Evolutionary conservation across 176 grass and related monocot species (phyloP).

Genomic region (Ananas comosus): DNA sequence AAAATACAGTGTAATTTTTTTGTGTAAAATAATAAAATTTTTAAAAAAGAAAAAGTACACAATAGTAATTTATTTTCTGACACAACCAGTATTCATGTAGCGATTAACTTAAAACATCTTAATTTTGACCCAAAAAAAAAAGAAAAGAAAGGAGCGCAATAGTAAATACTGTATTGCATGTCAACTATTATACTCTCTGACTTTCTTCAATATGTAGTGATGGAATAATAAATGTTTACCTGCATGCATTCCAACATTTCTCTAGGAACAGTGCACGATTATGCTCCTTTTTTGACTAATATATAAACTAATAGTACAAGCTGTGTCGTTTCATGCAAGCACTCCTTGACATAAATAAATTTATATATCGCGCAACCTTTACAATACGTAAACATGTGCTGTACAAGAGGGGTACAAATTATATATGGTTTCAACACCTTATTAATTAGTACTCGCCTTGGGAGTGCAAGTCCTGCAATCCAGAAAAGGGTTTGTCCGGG

Average conservation of each 20-base stretch:
- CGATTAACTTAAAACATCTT: too few species aligned
- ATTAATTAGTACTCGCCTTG: slow-evolving; percentile 16
- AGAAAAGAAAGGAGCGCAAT: too few species aligned
- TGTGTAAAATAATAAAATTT: too few species aligned
- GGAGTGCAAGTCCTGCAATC: background rate
- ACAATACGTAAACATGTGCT: background rate
- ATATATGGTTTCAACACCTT: background rate
- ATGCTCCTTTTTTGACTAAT: background rate
- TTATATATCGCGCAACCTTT: background rate
- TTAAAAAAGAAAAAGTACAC: too few species aligned
- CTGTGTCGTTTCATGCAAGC: slow-evolving; percentile 14
- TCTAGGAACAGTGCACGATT: slow-evolving; percentile 14
- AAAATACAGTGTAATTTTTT: too few species aligned
- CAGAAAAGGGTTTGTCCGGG: background rate
- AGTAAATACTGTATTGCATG: too few species aligned
- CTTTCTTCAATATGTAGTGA: too few species aligned
- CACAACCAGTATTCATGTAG: too few species aligned
- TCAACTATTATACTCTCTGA: too few species aligned
- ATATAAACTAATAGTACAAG: background rate
- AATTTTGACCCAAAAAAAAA: too few species aligned
- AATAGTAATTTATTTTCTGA: too few species aligned
- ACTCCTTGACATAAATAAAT: background rate
- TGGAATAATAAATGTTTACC: slow-evolving; percentile 6
- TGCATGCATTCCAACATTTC: slow-evolving; percentile 9
- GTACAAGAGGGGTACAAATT: background rate